Base-by-base conservation (phyloP, 805 yeast species). In the Debaryomyces tyrocola region DNA sequence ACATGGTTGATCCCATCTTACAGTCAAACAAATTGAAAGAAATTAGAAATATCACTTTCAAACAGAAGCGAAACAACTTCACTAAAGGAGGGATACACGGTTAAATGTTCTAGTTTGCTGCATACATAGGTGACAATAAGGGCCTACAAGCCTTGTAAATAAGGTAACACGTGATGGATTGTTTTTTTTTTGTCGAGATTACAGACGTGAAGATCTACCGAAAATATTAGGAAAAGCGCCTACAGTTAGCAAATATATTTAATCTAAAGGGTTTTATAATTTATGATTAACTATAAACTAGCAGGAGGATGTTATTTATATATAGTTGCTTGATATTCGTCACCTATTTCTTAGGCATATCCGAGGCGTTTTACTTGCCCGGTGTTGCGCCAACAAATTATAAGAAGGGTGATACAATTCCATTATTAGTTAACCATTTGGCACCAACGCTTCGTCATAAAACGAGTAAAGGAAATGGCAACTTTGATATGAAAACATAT, bases 301-400 rank as follows among this genome's bases (percentile, higher is more conserved):
- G 4, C 34, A 11, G 14, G 11, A 31, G 34, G 11, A 31, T 35
- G 49, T 37, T 37, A 33, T 37, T 14, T 14, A 43, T 59, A 44
- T 52, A 51, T 46, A 48, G 46, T 10, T 41, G 46, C 33, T 44
- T 66, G 45, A 40, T 54, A 17, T 45, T 51, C 20, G 44, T 60
- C 33, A 41, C 59, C 21, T 53, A 50, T 44, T 49, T 61, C 43
- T 43, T 59, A 14, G 55, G 59, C 10, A 18, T 57, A 15, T 46
- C 61, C 12, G 43, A 52, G 33, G 96, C 85, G 2, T 92, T 94
- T 69, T 92, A 94, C 62, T 74, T 94, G 46, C 98, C 98, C 0
- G 98, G 98, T 7, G 94, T 90, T 20, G 96, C 98, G 0, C 98
- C 99, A 15, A 87, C 95, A 1, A 85, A 92, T 42, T 94, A 92